Conservation (phyloP, 768 basidiomycete genomes). For the Tricholoma saponaceum region DNA sequence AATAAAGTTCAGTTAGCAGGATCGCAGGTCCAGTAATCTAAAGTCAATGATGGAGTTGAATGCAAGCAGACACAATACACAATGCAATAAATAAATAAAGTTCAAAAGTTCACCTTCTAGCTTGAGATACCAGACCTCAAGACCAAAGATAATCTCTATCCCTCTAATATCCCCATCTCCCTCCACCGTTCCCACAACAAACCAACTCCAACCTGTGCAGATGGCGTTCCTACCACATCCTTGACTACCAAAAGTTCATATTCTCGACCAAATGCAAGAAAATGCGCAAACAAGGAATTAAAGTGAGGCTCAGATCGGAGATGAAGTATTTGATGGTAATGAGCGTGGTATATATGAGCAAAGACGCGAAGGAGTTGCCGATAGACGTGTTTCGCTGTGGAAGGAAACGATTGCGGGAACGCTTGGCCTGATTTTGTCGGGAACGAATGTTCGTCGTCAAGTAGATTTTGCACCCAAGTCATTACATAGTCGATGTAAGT, state of each 20-base stretch:
- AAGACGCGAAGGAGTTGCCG: constrained; percentile 96
- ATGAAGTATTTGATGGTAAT: constrained; percentile 89
- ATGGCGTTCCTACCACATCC: constrained; percentile 73
- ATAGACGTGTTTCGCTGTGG: constrained; percentile 92
- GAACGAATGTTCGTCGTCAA: constrained; percentile 90
- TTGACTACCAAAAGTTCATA: constrained; percentile 90
- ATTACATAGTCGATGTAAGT: constrained; percentile 99
- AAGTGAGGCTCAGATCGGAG: constrained; percentile 94
- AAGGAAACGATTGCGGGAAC: constrained; percentile 84
- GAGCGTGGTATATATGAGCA: constrained; percentile 96
- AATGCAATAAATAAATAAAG: background rate
- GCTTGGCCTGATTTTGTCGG: constrained; percentile 95
- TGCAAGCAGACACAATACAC: background rate
- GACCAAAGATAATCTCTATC: constrained; percentile 18
- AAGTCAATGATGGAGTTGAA: background rate
- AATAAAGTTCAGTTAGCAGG: background rate
- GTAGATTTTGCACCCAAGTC: constrained; percentile 95
- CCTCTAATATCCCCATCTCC: constrained; percentile 80
- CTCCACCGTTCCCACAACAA: constrained; percentile 86
- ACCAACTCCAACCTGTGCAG: constrained; percentile 67
- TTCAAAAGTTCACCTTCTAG: background rate
- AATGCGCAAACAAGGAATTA: constrained; percentile 97
- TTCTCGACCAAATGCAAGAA: constrained; percentile 92
- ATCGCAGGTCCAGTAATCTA: background rate
- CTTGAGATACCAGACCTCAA: background rate